These are phyloP conservation scores for Boechera retrofracta DNA, from an alignment of 345 rosid genomes.

Conservation along the genomic window DNA sequence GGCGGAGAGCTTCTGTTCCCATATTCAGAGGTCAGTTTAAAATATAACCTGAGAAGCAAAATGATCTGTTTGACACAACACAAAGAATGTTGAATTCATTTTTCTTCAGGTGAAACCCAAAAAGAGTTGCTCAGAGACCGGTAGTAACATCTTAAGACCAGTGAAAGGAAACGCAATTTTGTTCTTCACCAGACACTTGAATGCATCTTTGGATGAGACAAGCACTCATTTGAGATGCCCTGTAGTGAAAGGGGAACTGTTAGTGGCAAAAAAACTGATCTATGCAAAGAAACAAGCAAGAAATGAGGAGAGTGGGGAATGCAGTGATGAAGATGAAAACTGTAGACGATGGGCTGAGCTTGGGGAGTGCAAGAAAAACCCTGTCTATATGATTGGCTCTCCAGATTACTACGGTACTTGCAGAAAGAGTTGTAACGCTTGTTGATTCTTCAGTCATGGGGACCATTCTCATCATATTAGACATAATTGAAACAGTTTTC, in stretches of 20 bases:
- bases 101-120: conserved; percentile 50
- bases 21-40: conserved; percentile 59
- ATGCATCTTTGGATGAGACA: conserved; percentile 55
- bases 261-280: conserved; percentile 73
- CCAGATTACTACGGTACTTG: conserved; percentile 92
- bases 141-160: conserved; percentile 59
- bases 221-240: conserved; percentile 87
- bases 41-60: neutral
- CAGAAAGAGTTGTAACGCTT: conserved; percentile 82
- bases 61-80: neutral
- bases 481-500: conserved; percentile 11
- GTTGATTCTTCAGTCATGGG: conserved; percentile 45
- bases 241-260: conserved; percentile 68
- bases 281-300: conserved; percentile 48
- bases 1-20: conserved; percentile 89
- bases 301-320: conserved; percentile 45
- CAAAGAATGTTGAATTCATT: neutral
- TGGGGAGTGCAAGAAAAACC: conserved; percentile 87
- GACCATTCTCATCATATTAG: conserved; percentile 1
- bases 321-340: conserved; percentile 77
- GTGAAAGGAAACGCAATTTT: conserved; percentile 77
- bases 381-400: conserved; percentile 87
- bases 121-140: conserved; percentile 50
- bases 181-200: conserved; percentile 67
- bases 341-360: conserved; percentile 77